These are phyloP conservation scores for Chalaropsis ovoidea DNA, from an alignment of 2,329 filamentous ascomycete species.

Conservation along the genomic window DNA sequence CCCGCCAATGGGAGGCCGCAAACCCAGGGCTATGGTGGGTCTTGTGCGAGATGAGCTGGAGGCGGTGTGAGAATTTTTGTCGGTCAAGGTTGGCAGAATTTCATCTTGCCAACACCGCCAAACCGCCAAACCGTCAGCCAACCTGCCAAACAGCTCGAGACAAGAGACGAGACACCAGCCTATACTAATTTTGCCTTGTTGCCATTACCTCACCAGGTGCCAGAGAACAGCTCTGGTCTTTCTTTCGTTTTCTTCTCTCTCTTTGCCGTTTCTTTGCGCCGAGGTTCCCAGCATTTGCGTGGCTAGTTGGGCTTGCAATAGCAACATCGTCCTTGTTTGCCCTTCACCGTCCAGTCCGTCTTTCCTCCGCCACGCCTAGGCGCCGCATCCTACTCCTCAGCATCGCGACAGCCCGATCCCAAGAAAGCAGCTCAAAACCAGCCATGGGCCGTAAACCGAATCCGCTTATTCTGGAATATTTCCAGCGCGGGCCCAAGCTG, in stretches of 20 bases:
- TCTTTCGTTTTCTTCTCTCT: background rate
- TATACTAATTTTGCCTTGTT: background rate
- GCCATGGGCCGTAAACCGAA: constrained; percentile 75
- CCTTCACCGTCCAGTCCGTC: background rate
- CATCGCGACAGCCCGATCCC: background rate
- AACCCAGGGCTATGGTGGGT: constrained; percentile 8
- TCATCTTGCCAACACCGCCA: constrained; percentile 23
- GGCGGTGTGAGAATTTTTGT: constrained; percentile 38
- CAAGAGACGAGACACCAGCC: background rate
- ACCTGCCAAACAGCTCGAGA: background rate
- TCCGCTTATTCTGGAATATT: constrained; percentile 76
- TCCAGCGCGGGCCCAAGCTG: constrained; percentile 75
- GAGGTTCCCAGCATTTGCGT: background rate
- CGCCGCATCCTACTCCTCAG: background rate
- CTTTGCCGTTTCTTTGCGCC: background rate
- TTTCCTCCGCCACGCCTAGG: background rate
- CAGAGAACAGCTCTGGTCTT: background rate
- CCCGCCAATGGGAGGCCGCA: constrained; percentile 16
- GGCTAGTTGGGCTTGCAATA: background rate
- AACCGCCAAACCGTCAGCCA: constrained; percentile 12
- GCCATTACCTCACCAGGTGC: background rate
- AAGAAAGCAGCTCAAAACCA: background rate
- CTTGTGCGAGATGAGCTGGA: constrained; percentile 25
- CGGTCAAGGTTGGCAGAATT: constrained; percentile 37
- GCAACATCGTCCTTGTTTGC: background rate